Evolutionary conservation across 2,329 filamentous ascomycete species (phyloP).

Genomic region (Neonectria punicea): DNA sequence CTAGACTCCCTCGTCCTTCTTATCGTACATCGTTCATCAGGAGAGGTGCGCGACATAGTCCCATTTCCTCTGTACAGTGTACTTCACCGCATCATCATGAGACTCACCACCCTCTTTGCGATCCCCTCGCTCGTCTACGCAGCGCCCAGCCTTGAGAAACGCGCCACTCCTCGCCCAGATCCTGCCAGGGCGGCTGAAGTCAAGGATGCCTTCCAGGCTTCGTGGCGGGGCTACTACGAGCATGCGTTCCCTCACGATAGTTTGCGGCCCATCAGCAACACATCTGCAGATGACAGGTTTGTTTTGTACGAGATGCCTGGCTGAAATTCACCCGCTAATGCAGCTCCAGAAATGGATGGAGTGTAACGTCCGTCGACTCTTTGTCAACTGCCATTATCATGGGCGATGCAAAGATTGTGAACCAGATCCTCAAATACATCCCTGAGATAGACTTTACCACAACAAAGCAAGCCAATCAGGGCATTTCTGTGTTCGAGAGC

Average conservation of each 20-base stretch:
- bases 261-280: slow-evolving; percentile 73
- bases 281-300: slow-evolving; percentile 75
- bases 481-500: slow-evolving; percentile 86
- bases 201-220: slow-evolving; percentile 74
- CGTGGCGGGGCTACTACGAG: slow-evolving; percentile 78
- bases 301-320: neutral
- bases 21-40: neutral
- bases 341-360: slow-evolving; percentile 78
- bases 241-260: slow-evolving; percentile 84
- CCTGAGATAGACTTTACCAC: slow-evolving; percentile 75
- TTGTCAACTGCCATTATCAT: slow-evolving; percentile 84
- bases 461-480: slow-evolving; percentile 55
- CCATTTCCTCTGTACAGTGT: neutral
- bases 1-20: neutral
- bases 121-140: neutral
- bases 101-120: slow-evolving; percentile 12
- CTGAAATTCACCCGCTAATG: slow-evolving; percentile 68
- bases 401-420: slow-evolving; percentile 73
- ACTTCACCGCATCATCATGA: slow-evolving; percentile 1
- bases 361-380: slow-evolving; percentile 83
- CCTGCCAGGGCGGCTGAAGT: slow-evolving; percentile 66
- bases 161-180: slow-evolving; percentile 40
- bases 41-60: neutral
- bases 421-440: slow-evolving; percentile 77
- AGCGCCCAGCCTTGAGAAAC: neutral